Conservation (phyloP, 345 rosid genomes). For the Boechera divaricarpa region DNA sequence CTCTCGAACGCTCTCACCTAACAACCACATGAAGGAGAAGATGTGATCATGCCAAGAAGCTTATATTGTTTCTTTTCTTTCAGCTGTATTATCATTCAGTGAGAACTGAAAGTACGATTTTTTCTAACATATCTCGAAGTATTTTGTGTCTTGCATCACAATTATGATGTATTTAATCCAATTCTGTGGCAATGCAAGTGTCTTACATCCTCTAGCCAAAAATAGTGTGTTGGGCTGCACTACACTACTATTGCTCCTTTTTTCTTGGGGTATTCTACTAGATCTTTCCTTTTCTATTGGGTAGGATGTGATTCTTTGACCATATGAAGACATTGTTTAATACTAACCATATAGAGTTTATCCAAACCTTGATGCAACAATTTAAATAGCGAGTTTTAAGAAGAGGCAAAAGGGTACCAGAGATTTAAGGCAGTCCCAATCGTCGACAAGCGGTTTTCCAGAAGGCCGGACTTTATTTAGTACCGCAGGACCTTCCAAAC, state of each 20-base stretch:
- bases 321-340: not conserved
- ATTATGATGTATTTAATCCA: not conserved
- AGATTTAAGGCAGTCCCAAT: slow-evolving; percentile 86
- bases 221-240: too few species aligned
- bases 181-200: not conserved
- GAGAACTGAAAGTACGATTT: not conserved
- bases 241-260: not conserved
- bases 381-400: not conserved
- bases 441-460: slow-evolving; percentile 85
- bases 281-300: not conserved
- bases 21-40: slow-evolving; percentile 11
- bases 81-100: not conserved
- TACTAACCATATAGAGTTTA: not conserved
- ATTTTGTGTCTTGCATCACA: not conserved
- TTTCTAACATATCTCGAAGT: not conserved
- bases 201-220: not conserved
- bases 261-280: not conserved
- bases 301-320: not conserved
- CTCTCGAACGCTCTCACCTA: slow-evolving; percentile 89
- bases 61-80: not conserved
- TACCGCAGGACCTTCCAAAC: slow-evolving; percentile 64
- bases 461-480: slow-evolving; percentile 60
- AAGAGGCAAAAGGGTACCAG: slow-evolving; percentile 52
- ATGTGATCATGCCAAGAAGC: slow-evolving; percentile 25
- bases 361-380: not conserved